Base-by-base conservation (phyloP, 441 rosid species). In the Manihot esculenta region DNA sequence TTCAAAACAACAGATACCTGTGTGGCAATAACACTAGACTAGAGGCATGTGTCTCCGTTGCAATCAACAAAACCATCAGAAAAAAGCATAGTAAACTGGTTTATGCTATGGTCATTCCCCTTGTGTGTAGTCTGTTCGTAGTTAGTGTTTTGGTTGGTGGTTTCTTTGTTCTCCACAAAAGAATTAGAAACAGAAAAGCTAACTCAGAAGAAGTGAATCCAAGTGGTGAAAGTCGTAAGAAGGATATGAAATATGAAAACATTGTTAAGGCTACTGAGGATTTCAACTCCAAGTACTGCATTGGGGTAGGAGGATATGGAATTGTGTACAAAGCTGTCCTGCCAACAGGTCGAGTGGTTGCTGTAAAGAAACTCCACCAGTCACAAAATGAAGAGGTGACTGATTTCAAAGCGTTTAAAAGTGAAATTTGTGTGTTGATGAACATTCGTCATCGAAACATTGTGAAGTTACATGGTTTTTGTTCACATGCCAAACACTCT, bases 291-390 rank as follows among this genome's bases (percentile, higher is more conserved):
- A 44, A 57, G 27, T 57, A 69, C 45, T 69, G 72, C 72, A 57
- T 69, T 26, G 72, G 72, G 14, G n/a, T 3, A 9, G 71, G 63
- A 68, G 63, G 62, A 10, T 55, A 68, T 55, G 71, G 71, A 55
- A 55, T 24, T 23, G 72, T 69, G 8, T 69, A 69, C 56, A 56
- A 58, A 69, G 72, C 55, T 26, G n/a, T 18, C 12, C 23, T 69
- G 12, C 64, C 72, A 26, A 44, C 64, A 0, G 64, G 64, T 27
- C 38, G 72, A 27, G 44, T 69, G 24, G 45, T 57, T 45, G 72
- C 72, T 26, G 64, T 69, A 44, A 69, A 69, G 45, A 57, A 57
- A 27, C 64, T 69, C 26, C 72, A 26, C 38, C 51, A 67, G 44
- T 54, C 33, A 13, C 70, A 54, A 12, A 24, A 44, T 44, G 71